Base-by-base conservation (phyloP, 371 early-diverging fungal genomes). In the Sporodiniella umbellata region DNA sequence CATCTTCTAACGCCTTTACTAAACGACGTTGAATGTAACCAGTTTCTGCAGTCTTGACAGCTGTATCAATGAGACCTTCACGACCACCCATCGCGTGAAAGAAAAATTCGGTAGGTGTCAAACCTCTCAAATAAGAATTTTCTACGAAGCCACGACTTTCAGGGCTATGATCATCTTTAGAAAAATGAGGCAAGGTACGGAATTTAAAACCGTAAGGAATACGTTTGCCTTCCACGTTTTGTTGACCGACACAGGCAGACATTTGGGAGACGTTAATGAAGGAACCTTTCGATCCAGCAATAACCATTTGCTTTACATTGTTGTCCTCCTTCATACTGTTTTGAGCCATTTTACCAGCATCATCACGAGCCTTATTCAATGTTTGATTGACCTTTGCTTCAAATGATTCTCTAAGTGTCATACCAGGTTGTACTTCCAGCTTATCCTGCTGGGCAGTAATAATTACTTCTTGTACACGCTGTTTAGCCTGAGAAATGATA, bases 61-160 rank as follows among this genome's bases (percentile, higher is more conserved):
- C 99, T 31, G 99, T 99, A 79, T 99, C 99, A 66, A 99, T 99
- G 49, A 90, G 70, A 72, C 89, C 99, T 85, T 99, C 99, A 79
- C 99, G 90, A 65, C 99, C 99, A 78, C 99, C 99, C 99, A 99
- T 99, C 23, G 99, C 99, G 79, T 99, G 99, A 88, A 99, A 99
- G 75, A 95, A 99, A 79, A 98, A 99, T 76, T 99, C 99, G 39
- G 92, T 91, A 7, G 99, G 99, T 2, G 94, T 94, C 58, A 99
- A 63, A n/a, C 99, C 99, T 46, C 92, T 81, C 51, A 99, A 70
- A 70, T 99, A 99, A 24, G 95, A 95, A 75, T 98, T 99, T 70
- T 96, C 95, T 8, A 99, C 99, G 74, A 99, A 99, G 19, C 99
- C 99, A 48, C 95, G 84, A 68, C 89, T 85, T 72, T 94, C 96